Conservation (phyloP, 2,329 filamentous ascomycete genomes). For the Curvularia eragrostidis region DNA sequence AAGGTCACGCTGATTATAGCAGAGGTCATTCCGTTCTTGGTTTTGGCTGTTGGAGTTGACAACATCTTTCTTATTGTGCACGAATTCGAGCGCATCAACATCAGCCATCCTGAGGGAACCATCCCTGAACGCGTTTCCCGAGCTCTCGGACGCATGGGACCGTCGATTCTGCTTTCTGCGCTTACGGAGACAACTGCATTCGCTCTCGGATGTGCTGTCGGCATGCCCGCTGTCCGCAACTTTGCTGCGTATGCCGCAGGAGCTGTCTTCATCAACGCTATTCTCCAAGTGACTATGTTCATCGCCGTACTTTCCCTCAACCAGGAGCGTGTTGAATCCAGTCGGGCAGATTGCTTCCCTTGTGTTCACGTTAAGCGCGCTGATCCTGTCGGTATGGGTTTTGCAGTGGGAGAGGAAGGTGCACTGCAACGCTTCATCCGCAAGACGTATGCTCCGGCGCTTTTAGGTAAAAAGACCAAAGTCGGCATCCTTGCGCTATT, state of each 20-base stretch:
- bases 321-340: slow-evolving; percentile 86
- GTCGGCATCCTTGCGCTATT: slow-evolving; percentile 78
- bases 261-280: slow-evolving; percentile 93
- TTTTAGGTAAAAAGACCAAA: slow-evolving; percentile 83
- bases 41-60: slow-evolving; percentile 94
- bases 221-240: slow-evolving; percentile 97
- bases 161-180: slow-evolving; percentile 95
- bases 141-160: slow-evolving; percentile 93
- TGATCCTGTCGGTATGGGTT: slow-evolving; percentile 68
- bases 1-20: slow-evolving; percentile 98
- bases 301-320: slow-evolving; percentile 90
- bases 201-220: slow-evolving; percentile 88
- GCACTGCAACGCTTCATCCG: slow-evolving; percentile 85
- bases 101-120: slow-evolving; percentile 86
- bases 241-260: slow-evolving; percentile 97
- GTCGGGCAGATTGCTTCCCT: slow-evolving; percentile 89
- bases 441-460: slow-evolving; percentile 81
- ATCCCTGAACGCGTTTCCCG: slow-evolving; percentile 86
- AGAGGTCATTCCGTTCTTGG: slow-evolving; percentile 97
- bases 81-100: slow-evolving; percentile 94
- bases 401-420: slow-evolving; percentile 83
- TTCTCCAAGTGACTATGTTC: slow-evolving; percentile 98
- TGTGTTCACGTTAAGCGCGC: slow-evolving; percentile 83
- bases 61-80: slow-evolving; percentile 99
- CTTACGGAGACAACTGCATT: slow-evolving; percentile 94